Base-by-base conservation (phyloP, 768 basidiomycete species). In the Leccinum boreale region DNA sequence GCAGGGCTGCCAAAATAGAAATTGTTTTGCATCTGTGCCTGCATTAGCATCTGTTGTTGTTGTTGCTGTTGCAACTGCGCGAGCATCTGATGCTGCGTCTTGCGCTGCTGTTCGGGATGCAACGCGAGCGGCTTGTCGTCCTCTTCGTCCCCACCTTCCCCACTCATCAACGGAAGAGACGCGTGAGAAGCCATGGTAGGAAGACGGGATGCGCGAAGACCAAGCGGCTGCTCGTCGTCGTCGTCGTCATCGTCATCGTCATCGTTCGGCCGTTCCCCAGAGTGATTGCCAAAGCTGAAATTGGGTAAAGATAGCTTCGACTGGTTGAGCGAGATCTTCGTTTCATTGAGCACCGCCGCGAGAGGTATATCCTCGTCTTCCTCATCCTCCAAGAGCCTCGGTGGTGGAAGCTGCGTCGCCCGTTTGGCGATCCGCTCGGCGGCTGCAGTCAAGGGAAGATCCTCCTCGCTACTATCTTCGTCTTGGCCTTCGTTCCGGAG, bases 91-190 rank as follows among this genome's bases (percentile, higher is more conserved):
- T 75, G 75, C 63, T 81, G 79, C n/a, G 87, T 85, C 59, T 83
- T 82, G 55, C 88, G 84, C 63, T 91, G 87, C 62, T 92, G 90
- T 63, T 91, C 88, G 12, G 89, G 89, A 67, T 89, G 89, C 58
- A 87, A 73, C 3, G 81, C 90, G 24, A 91, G 76, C 6, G 90
- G 89, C 55, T 75, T 75, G 64, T 92, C 84, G 59, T 91, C 89
- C 46, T 90, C 89, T 55, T 83, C 86, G 5, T 75, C 81, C 35
- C 66, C 75, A 48, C 81, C 85, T 17, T 75, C 79, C 28, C 67
- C 75, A 31, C 66, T 70, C 31, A 58, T 65, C 12, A 59, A 61
- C n/a, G 67, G 66, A 51, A 69, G 65, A 9, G 71, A 73, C 2
- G 42, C 12, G 58, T 64, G 65, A 10, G 70, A 65, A 58, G 51